Conservation (phyloP, 768 basidiomycete genomes). For the Hypholoma sublateritium region DNA sequence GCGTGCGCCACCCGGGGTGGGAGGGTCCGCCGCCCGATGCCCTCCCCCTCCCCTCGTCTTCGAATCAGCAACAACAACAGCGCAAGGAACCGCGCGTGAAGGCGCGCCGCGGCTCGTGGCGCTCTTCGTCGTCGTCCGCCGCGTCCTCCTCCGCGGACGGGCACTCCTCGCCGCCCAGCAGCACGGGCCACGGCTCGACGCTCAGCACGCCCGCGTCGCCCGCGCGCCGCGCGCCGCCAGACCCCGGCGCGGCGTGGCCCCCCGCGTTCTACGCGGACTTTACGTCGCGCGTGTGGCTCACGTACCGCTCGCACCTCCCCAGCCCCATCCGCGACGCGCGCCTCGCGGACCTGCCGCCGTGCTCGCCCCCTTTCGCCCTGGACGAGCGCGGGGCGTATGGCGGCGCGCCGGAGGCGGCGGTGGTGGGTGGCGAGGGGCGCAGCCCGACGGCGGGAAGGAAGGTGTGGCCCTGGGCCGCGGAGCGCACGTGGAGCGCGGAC, state of each 20-base stretch:
- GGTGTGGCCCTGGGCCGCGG: slow-evolving; percentile 70
- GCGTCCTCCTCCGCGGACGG: background rate
- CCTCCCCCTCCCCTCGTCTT: slow-evolving; percentile 2
- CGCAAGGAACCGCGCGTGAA: background rate
- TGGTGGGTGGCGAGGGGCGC: slow-evolving; percentile 18
- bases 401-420: background rate
- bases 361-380: background rate
- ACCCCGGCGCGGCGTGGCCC: slow-evolving; percentile 66
- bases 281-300: slow-evolving; percentile 85
- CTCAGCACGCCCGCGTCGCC: background rate
- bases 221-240: slow-evolving; percentile 12
- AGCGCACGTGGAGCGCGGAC: slow-evolving; percentile 63
- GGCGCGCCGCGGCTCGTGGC: background rate
- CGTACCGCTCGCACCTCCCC: slow-evolving; percentile 85
- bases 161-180: background rate
- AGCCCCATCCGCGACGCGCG: slow-evolving; percentile 67
- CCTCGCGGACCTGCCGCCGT: slow-evolving; percentile 31
- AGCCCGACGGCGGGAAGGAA: slow-evolving; percentile 40
- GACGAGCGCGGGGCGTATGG: background rate
- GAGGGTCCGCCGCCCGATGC: slow-evolving; percentile 36
- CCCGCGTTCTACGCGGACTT: slow-evolving; percentile 88
- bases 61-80: too few species aligned
- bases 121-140: background rate
- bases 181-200: background rate
- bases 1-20: slow-evolving; percentile 78